Evolutionary conservation across 371 early-diverging fungal species (phyloP).

Genomic region (Rhizopus arrhizus): DNA sequence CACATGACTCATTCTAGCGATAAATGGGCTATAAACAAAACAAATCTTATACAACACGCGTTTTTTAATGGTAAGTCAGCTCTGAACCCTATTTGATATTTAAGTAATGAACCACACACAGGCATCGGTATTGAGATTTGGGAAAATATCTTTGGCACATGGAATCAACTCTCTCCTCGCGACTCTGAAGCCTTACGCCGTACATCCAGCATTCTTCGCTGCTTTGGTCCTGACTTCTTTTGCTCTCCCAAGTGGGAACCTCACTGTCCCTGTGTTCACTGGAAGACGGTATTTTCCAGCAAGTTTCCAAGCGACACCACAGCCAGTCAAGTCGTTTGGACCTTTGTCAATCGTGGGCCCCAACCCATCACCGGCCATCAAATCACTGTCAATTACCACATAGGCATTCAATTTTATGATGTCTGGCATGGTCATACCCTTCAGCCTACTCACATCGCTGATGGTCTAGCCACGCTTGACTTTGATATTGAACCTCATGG

Average conservation of each 20-base stretch:
- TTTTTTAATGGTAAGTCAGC: slow-evolving; percentile 32
- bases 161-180: slow-evolving; percentile 32
- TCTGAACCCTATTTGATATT: background rate
- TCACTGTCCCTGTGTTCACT: slow-evolving; percentile 31
- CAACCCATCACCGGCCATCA: slow-evolving; percentile 28
- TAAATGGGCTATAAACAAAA: slow-evolving; percentile 37
- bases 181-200: slow-evolving; percentile 34
- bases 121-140: slow-evolving; percentile 35
- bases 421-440: slow-evolving; percentile 34
- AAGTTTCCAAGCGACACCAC: slow-evolving; percentile 16
- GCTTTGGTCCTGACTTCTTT: slow-evolving; percentile 33
- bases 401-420: slow-evolving; percentile 37
- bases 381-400: slow-evolving; percentile 34
- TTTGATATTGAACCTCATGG: slow-evolving; percentile 38
- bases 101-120: background rate
- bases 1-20: slow-evolving; percentile 31
- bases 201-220: slow-evolving; percentile 26
- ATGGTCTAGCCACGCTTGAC: slow-evolving; percentile 35
- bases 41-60: slow-evolving; percentile 28
- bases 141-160: slow-evolving; percentile 40
- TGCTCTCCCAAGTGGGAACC: slow-evolving; percentile 34
- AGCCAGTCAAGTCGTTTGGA: slow-evolving; percentile 26
- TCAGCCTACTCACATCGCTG: slow-evolving; percentile 27
- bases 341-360: slow-evolving; percentile 32
- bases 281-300: slow-evolving; percentile 31